Percentiles rank a stretch among this genome's conserved stretches.
Conservation (phyloP, 2,329 filamentous ascomycete species). For the Nothophoma quercina region DNA sequence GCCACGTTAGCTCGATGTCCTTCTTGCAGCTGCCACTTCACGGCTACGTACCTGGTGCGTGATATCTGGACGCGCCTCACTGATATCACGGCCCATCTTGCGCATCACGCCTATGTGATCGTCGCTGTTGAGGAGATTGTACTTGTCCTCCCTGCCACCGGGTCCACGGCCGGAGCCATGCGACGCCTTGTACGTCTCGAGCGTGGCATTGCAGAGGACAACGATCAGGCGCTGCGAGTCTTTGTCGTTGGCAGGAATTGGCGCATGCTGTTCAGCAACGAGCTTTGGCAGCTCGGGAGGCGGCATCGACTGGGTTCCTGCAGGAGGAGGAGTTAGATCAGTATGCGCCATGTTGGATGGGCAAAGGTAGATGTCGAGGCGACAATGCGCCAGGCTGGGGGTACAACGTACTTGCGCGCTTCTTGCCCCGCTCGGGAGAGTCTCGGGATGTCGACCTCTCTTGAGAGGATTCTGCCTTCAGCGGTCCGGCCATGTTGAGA, state of each 20-base stretch:
- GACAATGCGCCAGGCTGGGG: conserved; percentile 8
- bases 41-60: conserved; percentile 84
- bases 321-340: conserved; percentile 28
- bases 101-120: conserved; percentile 99
- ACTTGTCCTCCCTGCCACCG: conserved; percentile 85
- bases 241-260: conserved; percentile 86
- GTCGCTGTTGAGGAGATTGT: conserved; percentile 96
- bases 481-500: conserved; percentile 27
- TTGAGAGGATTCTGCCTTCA: conserved; percentile 29
- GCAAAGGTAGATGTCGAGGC: conserved; percentile 9
- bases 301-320: conserved; percentile 85
- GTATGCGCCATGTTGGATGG: conserved; percentile 26
- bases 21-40: conserved; percentile 7
- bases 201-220: conserved; percentile 93
- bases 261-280: conserved; percentile 88
- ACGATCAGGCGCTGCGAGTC: conserved; percentile 92
- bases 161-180: conserved; percentile 71
- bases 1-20: conserved; percentile 29
- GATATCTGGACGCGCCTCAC: conserved; percentile 95
- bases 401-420: conserved; percentile 47
- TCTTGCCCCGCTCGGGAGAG: conserved; percentile 45
- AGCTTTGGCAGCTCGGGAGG: conserved; percentile 89
- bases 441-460: conserved; percentile 40
- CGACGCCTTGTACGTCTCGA: conserved; percentile 95
- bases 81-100: conserved; percentile 99